Conservation (phyloP, 1,284 basidiomycete genomes). For the Trametes hirsuta region DNA sequence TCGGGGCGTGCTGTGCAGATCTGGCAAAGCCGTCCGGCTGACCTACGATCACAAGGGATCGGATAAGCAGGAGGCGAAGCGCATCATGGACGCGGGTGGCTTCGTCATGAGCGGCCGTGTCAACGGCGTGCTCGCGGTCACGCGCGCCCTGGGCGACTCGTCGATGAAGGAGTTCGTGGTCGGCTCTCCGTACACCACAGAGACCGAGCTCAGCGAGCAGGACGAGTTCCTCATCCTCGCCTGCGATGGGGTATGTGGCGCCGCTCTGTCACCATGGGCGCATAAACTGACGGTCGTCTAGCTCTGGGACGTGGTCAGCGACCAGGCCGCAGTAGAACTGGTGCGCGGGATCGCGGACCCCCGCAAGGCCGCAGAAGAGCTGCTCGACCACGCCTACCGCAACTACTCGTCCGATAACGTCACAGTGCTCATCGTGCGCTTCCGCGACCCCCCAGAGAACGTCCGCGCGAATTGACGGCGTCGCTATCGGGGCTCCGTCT, state of each 20-base stretch:
- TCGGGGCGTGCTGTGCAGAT: slow-evolving; percentile 86
- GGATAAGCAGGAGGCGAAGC: slow-evolving; percentile 95
- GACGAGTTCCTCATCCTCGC: slow-evolving; percentile 97
- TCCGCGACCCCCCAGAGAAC: slow-evolving; percentile 51
- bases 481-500: slow-evolving; percentile 15
- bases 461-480: slow-evolving; percentile 22
- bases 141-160: slow-evolving; percentile 93
- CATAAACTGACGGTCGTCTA: slow-evolving; percentile 38
- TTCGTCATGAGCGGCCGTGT: slow-evolving; percentile 99
- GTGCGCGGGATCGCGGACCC: slow-evolving; percentile 78
- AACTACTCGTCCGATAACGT: slow-evolving; percentile 94
- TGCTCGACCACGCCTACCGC: slow-evolving; percentile 86
- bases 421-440: slow-evolving; percentile 77
- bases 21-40: slow-evolving; percentile 88
- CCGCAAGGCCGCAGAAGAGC: slow-evolving; percentile 77
- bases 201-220: slow-evolving; percentile 87
- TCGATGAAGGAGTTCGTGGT: slow-evolving; percentile 99
- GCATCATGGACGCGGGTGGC: slow-evolving; percentile 96
- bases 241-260: slow-evolving; percentile 88
- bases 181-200: slow-evolving; percentile 96
- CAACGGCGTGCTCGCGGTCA: slow-evolving; percentile 96
- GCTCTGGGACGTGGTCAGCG: slow-evolving; percentile 97
- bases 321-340: slow-evolving; percentile 91
- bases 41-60: slow-evolving; percentile 99
- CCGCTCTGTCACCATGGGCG: slow-evolving; percentile 1